Conservation (phyloP, 208 protist genomes). For the Trypanosoma melophagium region DNA sequence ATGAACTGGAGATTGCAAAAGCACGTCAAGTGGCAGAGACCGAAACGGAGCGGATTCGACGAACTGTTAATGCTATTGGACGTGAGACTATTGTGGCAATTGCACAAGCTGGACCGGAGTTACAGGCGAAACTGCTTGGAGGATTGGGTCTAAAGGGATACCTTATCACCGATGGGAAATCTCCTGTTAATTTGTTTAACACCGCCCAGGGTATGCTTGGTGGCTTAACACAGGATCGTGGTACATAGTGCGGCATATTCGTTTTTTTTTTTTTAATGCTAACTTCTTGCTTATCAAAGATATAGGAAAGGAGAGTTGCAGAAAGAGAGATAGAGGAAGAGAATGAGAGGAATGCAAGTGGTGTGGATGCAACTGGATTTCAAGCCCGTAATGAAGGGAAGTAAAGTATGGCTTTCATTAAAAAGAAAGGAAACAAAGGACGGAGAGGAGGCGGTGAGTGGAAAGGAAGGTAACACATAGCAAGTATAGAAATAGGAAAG, state of each 20-base stretch:
- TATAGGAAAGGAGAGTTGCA: neutral
- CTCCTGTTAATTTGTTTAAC: conserved; percentile 96
- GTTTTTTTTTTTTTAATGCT: too few relatives aligned
- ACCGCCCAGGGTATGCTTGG: conserved; percentile 93
- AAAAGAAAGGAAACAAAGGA: conserved; percentile 1
- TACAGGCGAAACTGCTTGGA: conserved; percentile 94
- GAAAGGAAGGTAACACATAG: too few relatives aligned
- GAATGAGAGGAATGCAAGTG: too few relatives aligned
- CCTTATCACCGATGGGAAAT: conserved; percentile 96
- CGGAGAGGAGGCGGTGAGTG: neutral
- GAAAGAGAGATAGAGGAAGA: neutral
- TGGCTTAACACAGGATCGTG: conserved; percentile 12
- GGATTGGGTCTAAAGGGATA: conserved; percentile 93
- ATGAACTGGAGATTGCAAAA: conserved; percentile 88
- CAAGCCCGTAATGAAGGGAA: neutral
- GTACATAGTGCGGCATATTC: neutral
- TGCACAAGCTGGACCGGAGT: conserved; percentile 91
- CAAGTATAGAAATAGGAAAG: too few relatives aligned
- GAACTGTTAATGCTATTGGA: conserved; percentile 88
- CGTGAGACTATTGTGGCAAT: conserved; percentile 91
- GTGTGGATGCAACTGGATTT: too few relatives aligned
- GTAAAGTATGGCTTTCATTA: too few relatives aligned
- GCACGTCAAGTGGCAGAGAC: conserved; percentile 68
- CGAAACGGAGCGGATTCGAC: conserved; percentile 87
- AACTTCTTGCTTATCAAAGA: too few relatives aligned